Percentiles rank a stretch among this genome's conserved stretches.
These are phyloP conservation scores for Barbarea vulgaris DNA, from an alignment of 345 rosid species.

Conservation along the genomic window DNA sequence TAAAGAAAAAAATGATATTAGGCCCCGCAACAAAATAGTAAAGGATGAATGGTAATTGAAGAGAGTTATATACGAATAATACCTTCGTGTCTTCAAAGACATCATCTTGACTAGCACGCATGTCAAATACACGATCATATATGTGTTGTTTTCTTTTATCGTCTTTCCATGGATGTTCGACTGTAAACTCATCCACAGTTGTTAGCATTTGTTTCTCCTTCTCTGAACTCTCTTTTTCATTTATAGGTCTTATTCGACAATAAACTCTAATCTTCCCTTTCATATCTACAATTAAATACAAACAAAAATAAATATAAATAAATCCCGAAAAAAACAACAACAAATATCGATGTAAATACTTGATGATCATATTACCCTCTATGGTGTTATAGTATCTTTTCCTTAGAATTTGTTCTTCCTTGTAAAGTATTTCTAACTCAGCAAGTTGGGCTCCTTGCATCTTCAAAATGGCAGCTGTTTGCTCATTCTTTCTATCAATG, in stretches of 20 bases:
- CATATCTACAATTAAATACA: constrained; percentile 66
- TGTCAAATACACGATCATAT: constrained; percentile 94
- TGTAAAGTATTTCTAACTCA: constrained; percentile 81
- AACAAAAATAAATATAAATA: neutral
- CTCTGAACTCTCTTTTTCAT: constrained; percentile 71
- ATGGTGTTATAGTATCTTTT: constrained; percentile 90
- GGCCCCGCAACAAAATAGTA: constrained; percentile 22
- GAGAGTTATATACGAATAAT: constrained; percentile 33
- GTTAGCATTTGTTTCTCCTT: constrained; percentile 52
- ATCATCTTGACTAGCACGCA: constrained; percentile 69
- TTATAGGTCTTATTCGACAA: constrained; percentile 85
- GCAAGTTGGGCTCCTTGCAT: constrained; percentile 94
- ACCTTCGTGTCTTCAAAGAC: constrained; percentile 92
- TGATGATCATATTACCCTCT: constrained; percentile 60
- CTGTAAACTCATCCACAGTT: constrained; percentile 79
- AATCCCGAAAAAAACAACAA: neutral
- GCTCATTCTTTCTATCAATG: constrained; percentile 95
- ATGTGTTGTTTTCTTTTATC: constrained; percentile 85
- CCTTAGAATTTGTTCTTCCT: constrained; percentile 87
- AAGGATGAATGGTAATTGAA: constrained; percentile 1
- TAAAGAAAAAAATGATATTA: constrained; percentile 15
- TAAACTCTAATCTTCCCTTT: constrained; percentile 94
- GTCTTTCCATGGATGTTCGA: constrained; percentile 95
- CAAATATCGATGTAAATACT: neutral
- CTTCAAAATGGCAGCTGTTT: constrained; percentile 93